A percentile compares a stretch with the other conserved stretches of the same genome.
phyloP scores from a whole-genome alignment of 768 basidiomycete genomes.

The Fistulinella prunicolor region DNA sequence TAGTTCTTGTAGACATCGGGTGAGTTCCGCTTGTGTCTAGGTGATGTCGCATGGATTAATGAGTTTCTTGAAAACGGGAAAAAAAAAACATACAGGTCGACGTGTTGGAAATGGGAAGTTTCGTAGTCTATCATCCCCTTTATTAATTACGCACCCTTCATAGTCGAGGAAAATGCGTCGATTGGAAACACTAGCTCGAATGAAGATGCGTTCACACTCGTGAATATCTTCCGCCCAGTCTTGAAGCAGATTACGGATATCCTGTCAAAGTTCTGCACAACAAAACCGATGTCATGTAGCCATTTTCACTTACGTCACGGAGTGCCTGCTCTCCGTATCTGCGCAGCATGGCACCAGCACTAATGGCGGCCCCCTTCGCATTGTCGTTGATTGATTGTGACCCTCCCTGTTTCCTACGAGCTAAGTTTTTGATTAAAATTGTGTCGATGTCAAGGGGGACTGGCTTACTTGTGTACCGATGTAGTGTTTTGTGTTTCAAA shows the following conservation, averaged over 20 bases:
- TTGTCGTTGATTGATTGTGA: constrained; percentile 91
- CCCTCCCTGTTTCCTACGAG: constrained; percentile 96
- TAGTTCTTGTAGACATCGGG: constrained; percentile 84
- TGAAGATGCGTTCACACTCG: constrained; percentile 86
- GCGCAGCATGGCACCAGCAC: constrained; percentile 89
- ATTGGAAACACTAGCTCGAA: constrained; percentile 86
- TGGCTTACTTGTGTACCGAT: constrained; percentile 92
- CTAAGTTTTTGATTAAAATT: constrained; percentile 41
- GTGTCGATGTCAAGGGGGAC: not conserved
- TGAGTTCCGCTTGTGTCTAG: constrained; percentile 87
- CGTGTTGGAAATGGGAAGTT: constrained; percentile 97
- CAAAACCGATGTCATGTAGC: not conserved
- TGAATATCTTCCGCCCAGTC: constrained; percentile 89
- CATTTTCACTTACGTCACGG: constrained; percentile 71
- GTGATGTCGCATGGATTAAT: constrained; percentile 1
- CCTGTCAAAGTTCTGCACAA: constrained; percentile 42
- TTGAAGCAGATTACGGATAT: constrained; percentile 77
- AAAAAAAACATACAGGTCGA: constrained; percentile 63
- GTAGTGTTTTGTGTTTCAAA: constrained; percentile 91
- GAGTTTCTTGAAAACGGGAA: not conserved
- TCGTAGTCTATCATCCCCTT: constrained; percentile 79
- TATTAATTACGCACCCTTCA: constrained; percentile 71
- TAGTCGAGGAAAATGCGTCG: constrained; percentile 88
- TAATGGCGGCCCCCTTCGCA: constrained; percentile 87
- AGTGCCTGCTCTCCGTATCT: constrained; percentile 94